Base-by-base conservation (phyloP, 2,329 filamentous ascomycete species). In the Ophiostoma triangulosporum region DNA sequence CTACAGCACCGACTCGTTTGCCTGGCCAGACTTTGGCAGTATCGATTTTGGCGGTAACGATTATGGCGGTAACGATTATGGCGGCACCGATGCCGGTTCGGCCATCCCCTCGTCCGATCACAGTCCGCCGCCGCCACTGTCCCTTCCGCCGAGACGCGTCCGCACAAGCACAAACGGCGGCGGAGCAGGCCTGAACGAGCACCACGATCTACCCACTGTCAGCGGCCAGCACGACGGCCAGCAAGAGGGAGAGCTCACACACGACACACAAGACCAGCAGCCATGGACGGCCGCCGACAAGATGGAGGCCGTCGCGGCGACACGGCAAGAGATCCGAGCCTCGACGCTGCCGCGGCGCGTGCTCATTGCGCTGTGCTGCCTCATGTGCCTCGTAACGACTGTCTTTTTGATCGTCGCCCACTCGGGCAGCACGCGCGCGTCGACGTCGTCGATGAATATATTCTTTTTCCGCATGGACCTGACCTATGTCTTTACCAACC, bases 391-490 rank as follows among this genome's bases (percentile, higher is more conserved):
- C 57, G 64, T 93, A 57, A 77, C 85, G 36, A 76, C 86, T 58
- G 73, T 91, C 58, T 94, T 95, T 66, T 73, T 94, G 36, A 78
- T 95, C 57, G 77, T 95, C 60, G 50, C 45, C 24, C 54, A 57
- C 61, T 79, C 94, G 60, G 89, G 87, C 60, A 89, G 86, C 68
- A 83, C 82, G 52, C 75, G 73, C 61, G 72, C 80, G 61, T 75
- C 74, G 54, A 63, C 73, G 15, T 75, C 85, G 6, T 72, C 90
- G 32, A 77, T 76, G 56, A 70, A 80, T 55, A 87, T 86, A 61
- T 95, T 86, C 70, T 93, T 96, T 68, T 84, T 94, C 67, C 84
- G 83, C 61, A 78, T 96, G 62, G 78, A 95, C 67, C 76, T 96
- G 49, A 79, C 86, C 60, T 78, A 94, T 62, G 84, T 96, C 64